These are phyloP conservation scores for Lactarius akahatsu DNA, from an alignment of 768 basidiomycete genomes.

Conservation along the genomic window DNA sequence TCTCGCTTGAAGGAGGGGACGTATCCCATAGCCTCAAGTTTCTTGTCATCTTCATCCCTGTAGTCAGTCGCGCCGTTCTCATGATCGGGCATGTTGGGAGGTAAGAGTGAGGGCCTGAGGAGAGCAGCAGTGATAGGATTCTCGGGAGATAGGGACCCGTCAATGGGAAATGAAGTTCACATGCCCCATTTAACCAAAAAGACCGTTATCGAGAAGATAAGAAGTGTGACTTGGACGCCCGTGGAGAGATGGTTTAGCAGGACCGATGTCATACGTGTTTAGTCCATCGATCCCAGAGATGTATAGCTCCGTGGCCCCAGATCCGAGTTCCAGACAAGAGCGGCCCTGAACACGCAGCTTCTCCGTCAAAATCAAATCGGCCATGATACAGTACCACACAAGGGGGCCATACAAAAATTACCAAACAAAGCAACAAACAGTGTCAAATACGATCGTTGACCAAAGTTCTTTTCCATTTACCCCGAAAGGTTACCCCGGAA, in stretches of 20 bases:
- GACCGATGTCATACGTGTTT: background rate
- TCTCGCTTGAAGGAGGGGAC: conserved; percentile 82
- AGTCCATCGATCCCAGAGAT: background rate
- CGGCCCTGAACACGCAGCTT: background rate
- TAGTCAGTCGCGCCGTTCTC: background rate
- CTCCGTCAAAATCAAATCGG: background rate
- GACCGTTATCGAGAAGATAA: background rate
- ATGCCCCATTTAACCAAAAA: background rate
- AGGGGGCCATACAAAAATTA: too few relatives aligned
- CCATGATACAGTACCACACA: background rate
- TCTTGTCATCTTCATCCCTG: conserved; percentile 54
- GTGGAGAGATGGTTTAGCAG: background rate
- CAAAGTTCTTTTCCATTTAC: too few relatives aligned
- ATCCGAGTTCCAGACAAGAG: background rate
- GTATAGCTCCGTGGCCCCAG: background rate
- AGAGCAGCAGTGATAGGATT: background rate
- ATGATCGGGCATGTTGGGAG: conserved; percentile 15
- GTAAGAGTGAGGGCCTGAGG: background rate
- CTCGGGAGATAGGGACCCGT: background rate
- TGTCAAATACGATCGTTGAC: too few relatives aligned
- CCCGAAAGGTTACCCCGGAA: background rate
- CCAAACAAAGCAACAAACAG: too few relatives aligned
- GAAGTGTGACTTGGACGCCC: too few relatives aligned
- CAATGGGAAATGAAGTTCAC: background rate
- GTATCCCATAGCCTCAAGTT: conserved; percentile 66